These are phyloP conservation scores for Clausena lansium DNA, from an alignment of 345 rosid genomes.

Conservation along the genomic window DNA sequence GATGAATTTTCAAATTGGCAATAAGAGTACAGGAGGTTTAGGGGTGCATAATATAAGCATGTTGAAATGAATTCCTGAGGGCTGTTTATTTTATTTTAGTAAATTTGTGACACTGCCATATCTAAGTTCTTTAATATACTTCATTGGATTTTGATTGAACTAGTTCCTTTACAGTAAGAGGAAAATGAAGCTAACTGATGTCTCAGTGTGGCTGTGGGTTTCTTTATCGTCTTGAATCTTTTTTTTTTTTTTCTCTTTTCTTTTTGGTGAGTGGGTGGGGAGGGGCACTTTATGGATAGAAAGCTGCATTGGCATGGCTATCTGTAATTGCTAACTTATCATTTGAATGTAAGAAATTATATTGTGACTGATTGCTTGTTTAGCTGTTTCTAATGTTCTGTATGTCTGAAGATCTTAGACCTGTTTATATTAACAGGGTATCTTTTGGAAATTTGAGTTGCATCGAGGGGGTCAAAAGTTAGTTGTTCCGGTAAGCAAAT, in stretches of 20 bases:
- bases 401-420: not conserved
- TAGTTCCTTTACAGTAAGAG: not conserved
- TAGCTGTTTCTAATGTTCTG: not conserved
- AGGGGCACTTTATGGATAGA: not conserved
- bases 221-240: not conserved
- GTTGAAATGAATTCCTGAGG: not conserved
- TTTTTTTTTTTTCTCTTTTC: no score
- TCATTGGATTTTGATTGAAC: not conserved
- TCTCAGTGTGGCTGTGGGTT: not conserved
- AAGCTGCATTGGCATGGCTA: not conserved
- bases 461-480: conserved; percentile 86
- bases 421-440: conserved; percentile 53
- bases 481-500: conserved; percentile 73
- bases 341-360: not conserved
- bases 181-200: not conserved
- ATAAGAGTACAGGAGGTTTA: not conserved
- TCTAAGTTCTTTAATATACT: no score
- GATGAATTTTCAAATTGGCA: not conserved
- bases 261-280: no score
- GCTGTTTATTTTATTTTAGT: not conserved
- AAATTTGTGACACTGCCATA: not conserved
- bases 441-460: conserved; percentile 87
- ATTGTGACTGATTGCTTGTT: not conserved
- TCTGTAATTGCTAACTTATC: not conserved
- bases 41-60: conserved; percentile 1